Evolutionary conservation across 495 filamentous ascomycete species (phyloP), one percentile per base, ranked within the genome.

Genomic region (Penicillium atrosanguineum): DNA sequence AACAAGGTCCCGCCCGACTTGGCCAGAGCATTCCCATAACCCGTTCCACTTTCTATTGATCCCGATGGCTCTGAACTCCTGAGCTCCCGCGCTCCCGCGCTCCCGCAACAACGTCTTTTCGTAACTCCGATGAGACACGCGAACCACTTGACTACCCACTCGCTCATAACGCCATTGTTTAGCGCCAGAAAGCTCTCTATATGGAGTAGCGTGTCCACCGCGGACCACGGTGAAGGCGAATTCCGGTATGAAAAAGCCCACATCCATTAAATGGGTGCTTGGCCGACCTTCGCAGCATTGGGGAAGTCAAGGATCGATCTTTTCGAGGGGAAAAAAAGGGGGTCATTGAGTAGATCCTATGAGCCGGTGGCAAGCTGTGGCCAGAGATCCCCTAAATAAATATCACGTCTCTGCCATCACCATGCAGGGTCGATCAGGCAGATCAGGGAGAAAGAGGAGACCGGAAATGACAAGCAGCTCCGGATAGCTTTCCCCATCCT

Each of bases 401-500:
- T 4, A 34, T 34, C 9, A 14, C 31, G 9, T 34, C 9, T 34
- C 31, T 14, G 31, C 4, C 11, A 34, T 34, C 9, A 14, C 11
- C 31, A 34, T 12, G 31, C 31, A 34, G 31, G 11, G 31, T 34
- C 31, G n/a, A 18, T 40, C n/a, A 39, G 37, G 20, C 2, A 7
- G 9, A 49, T 26, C 34, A 57, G 52, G 41, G 41, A 40, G 40
- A 31, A 52, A 50, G 38, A 37, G 41, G 36, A 15, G 23, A 15
- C 40, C 36, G 43, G 45, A 54, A 56, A 47, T 20, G 26, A 21
- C 25, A 36, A 47, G 43, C 19, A 55, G 53, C 53, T 46, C 53
- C 53, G 42, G 43, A 25, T 2, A 51, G 47, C 53, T 56, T 55
- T 55, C 53, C 37, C 46, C 53, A 55, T 50, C 54, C 26, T 56